Percentiles rank a stretch among this genome's conserved stretches.
phyloP scores from a whole-genome alignment of 2,329 filamentous ascomycete genomes.

The Shiraia sp. region DNA sequence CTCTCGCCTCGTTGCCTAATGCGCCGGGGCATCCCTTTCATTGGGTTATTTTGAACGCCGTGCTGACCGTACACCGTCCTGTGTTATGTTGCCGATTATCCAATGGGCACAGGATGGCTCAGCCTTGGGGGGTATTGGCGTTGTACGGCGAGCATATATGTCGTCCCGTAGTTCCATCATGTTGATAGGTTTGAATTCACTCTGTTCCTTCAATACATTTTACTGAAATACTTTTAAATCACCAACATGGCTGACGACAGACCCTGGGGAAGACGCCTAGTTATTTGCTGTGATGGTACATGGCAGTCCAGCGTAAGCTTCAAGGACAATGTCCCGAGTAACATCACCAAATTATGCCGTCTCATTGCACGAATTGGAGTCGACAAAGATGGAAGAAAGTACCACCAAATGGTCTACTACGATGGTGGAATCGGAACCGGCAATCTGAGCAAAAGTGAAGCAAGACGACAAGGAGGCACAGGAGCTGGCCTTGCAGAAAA shows the following conservation, averaged over 20 bases:
- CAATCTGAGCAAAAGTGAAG: constrained; percentile 28
- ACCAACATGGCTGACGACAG: constrained; percentile 19
- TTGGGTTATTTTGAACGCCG: too few species aligned
- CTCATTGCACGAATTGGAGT: constrained; percentile 34
- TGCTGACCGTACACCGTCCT: not conserved
- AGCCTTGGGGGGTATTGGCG: not conserved
- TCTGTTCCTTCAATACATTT: not conserved
- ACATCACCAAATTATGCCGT: constrained; percentile 42
- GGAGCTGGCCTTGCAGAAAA: constrained; percentile 53
- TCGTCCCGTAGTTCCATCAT: not conserved
- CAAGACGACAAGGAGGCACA: constrained; percentile 44
- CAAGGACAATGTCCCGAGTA: constrained; percentile 40
- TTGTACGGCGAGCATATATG: not conserved
- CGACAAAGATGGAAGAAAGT: constrained; percentile 32
- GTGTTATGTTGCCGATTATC: not conserved
- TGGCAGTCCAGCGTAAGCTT: constrained; percentile 40
- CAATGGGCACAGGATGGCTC: not conserved
- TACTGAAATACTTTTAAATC: not conserved
- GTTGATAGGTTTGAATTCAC: not conserved
- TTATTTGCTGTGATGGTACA: constrained; percentile 44
- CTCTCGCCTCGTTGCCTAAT: constrained; percentile 2
- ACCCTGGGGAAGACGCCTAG: constrained; percentile 37
- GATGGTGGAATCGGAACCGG: constrained; percentile 42
- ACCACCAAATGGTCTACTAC: constrained; percentile 44
- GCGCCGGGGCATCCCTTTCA: not conserved